Conservation (phyloP, 2,329 filamentous ascomycete genomes). For the Ophiostoma sp. region DNA sequence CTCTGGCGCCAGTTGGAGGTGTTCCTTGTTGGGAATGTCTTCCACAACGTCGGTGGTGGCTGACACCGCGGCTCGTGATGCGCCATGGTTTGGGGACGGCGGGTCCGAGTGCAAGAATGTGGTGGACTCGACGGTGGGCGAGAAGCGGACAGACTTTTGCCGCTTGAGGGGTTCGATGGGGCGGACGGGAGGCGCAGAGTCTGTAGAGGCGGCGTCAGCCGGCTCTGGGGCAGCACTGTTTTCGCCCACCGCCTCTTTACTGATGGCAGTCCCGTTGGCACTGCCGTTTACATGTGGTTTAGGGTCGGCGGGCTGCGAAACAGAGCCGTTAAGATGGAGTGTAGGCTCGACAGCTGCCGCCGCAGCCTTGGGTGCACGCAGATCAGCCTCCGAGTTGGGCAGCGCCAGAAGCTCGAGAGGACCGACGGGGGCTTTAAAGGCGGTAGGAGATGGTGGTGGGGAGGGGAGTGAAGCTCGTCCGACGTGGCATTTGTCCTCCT, state of each 20-base stretch:
- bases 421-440: conserved; percentile 43
- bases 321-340: background rate
- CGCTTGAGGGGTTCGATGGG: conserved; percentile 39
- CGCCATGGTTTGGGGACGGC: conserved; percentile 44
- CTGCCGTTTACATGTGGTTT: background rate
- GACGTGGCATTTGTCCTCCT: background rate
- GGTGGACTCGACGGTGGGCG: conserved; percentile 64
- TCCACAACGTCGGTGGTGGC: too few species aligned
- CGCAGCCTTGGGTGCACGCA: conserved; percentile 29
- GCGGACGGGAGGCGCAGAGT: background rate
- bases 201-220: background rate
- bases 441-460: background rate
- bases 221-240: background rate
- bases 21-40: conserved; percentile 66
- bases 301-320: background rate
- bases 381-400: conserved; percentile 55
- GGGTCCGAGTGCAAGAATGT: conserved; percentile 58
- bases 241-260: background rate
- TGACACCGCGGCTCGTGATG: background rate
- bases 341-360: background rate
- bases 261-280: conserved; percentile 6
- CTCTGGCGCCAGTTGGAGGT: conserved; percentile 86
- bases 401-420: conserved; percentile 52
- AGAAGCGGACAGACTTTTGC: conserved; percentile 69
- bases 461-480: background rate